A percentile compares a stretch with the other conserved stretches of the same genome.
Evolutionary conservation across 192 early-diverging fungal species (phyloP).

Genomic region (Linderina pennispora): DNA sequence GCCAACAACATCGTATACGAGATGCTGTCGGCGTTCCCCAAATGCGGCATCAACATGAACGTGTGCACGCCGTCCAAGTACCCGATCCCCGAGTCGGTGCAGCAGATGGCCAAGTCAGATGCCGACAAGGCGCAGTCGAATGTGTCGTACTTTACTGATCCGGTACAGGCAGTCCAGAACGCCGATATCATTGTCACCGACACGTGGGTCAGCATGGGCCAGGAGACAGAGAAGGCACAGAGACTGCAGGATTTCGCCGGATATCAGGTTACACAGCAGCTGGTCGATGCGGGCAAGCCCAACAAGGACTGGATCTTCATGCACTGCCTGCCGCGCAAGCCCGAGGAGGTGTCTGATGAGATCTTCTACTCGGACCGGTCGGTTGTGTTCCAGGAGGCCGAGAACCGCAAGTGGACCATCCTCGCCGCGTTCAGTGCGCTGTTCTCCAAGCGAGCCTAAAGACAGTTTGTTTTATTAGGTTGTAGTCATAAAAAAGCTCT

Average conservation of each 20-base stretch:
- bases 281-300: constrained; percentile 72
- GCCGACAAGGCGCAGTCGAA: constrained; percentile 49
- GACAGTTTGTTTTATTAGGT: too few relatives aligned
- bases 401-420: constrained; percentile 99
- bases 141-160: constrained; percentile 57
- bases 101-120: constrained; percentile 59
- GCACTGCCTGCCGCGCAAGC: constrained; percentile 97
- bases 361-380: constrained; percentile 90
- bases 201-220: constrained; percentile 99
- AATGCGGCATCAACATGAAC: constrained; percentile 73
- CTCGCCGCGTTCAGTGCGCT: constrained; percentile 73
- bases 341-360: constrained; percentile 95
- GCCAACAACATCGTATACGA: constrained; percentile 96
- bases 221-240: constrained; percentile 85
- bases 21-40: constrained; percentile 82
- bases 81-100: constrained; percentile 61
- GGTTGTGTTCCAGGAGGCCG: constrained; percentile 93
- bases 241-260: constrained; percentile 77
- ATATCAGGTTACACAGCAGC: constrained; percentile 82
- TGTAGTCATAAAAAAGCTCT: too few relatives aligned
- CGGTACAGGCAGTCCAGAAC: constrained; percentile 67
- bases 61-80: constrained; percentile 88
- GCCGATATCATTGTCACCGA: constrained; percentile 95
- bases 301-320: constrained; percentile 92
- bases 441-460: constrained; percentile 22